These are phyloP conservation scores for Ophiocordyceps camponoti-floridani DNA, from an alignment of 2,329 filamentous ascomycete species.

Conservation along the genomic window DNA sequence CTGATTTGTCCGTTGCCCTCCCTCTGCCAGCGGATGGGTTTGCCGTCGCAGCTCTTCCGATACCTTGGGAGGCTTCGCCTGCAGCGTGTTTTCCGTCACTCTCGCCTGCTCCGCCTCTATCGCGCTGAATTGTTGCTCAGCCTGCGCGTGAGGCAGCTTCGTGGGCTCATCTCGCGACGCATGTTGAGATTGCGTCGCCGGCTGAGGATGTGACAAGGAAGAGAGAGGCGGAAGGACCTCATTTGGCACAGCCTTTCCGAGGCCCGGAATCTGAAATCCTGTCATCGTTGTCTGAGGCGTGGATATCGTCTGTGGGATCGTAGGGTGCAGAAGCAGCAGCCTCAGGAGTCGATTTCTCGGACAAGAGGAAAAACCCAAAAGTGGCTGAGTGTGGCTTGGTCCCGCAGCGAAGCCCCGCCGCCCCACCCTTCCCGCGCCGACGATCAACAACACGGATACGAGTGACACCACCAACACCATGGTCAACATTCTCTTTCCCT, in stretches of 20 bases:
- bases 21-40: neutral
- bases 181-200: no score
- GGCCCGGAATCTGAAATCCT: slow-evolving; percentile 23
- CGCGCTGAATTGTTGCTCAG: no score
- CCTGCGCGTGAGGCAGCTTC: no score
- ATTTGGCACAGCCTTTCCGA: slow-evolving; percentile 24
- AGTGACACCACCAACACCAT: neutral
- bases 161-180: no score
- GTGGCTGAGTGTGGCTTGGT: neutral
- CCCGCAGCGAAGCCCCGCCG: neutral
- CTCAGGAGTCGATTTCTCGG: neutral
- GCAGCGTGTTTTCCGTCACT: neutral
- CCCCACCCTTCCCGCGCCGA: neutral
- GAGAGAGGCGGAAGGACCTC: slow-evolving; percentile 19
- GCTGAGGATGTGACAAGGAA: neutral
- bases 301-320: neutral
- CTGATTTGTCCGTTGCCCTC: neutral
- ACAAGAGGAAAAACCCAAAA: neutral
- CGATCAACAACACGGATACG: neutral
- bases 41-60: neutral
- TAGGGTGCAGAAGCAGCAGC: no score
- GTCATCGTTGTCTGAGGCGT: slow-evolving; percentile 13
- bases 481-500: neutral
- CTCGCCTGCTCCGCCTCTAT: no score
- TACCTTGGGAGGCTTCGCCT: neutral